These are phyloP conservation scores for Lathyrus tuberosus DNA, from an alignment of 306 rosid species.

Conservation along the genomic window DNA sequence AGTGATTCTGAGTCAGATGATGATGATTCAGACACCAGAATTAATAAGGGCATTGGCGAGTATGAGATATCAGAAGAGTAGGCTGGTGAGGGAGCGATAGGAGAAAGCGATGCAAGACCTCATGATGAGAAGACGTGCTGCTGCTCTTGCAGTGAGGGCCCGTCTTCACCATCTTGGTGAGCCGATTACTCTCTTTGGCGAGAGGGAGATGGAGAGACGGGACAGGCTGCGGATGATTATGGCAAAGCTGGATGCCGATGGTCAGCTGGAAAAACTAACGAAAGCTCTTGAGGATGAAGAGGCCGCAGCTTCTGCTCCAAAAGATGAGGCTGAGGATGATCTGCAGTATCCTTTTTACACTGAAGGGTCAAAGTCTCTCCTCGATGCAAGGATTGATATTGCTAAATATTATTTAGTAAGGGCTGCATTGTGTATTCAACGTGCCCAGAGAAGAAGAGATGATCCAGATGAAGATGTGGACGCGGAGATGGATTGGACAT, in stretches of 20 bases:
- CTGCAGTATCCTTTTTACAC: constrained; percentile 85
- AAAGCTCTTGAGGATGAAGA: constrained; percentile 91
- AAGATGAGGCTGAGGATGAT: constrained; percentile 72
- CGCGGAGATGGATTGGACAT: constrained; percentile 82
- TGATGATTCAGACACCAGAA: constrained; percentile 45
- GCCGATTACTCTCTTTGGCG: constrained; percentile 90
- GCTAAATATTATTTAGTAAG: constrained; percentile 68
- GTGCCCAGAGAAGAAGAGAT: constrained; percentile 78
- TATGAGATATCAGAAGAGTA: constrained; percentile 89
- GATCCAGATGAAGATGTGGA: constrained; percentile 95
- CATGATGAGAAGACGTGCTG: constrained; percentile 81
- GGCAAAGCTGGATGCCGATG: constrained; percentile 41
- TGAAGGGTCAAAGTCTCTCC: constrained; percentile 73
- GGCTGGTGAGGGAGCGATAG: constrained; percentile 71
- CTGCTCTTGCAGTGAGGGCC: constrained; percentile 82
- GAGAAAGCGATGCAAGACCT: constrained; percentile 84
- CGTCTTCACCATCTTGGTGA: constrained; percentile 91
- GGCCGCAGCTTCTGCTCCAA: constrained; percentile 63
- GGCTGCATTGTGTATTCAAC: constrained; percentile 73
- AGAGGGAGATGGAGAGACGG: constrained; percentile 92
- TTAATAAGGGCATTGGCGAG: constrained; percentile 55
- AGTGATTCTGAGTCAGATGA: constrained; percentile 71
- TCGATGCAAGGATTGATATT: constrained; percentile 69
- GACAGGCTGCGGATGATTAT: constrained; percentile 56
- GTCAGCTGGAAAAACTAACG: constrained; percentile 63